Base-by-base conservation (phyloP, 306 rosid genomes). In the Hylodesmum podocarpum region DNA sequence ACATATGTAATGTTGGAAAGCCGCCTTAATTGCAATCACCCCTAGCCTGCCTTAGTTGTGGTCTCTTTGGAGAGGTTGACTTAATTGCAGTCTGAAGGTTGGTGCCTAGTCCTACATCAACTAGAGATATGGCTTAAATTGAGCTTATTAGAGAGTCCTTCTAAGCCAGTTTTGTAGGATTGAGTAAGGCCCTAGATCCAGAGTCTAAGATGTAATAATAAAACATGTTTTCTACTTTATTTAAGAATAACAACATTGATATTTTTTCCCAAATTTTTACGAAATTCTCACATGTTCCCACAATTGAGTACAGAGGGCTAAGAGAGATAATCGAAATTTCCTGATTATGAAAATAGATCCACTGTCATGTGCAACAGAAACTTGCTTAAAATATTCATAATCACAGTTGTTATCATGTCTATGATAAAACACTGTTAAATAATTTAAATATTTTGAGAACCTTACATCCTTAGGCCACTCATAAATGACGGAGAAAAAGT, bases 401-500 rank as follows among this genome's bases (percentile, higher is more conserved):
- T 8, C 75, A 70, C 72, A 75, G 69, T 13, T 70, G 41, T 14
- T 21, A 21, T 6, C 22, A 25, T 11, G 18, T 47, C 64, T 37
- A 64, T 49, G 75, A 79, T 69, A 59, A 81, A 79, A 51, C 66
- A 47, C 27, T 19, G 63, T 65, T 58, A 58, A 66, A 70, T 81
- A 71, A 53, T 85, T 71, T 33, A 73, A 67, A 66, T 72, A 84
- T 51, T 72, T 74, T 77, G 76, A 73, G 83, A 80, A 80, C 19
- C 98, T 92, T 85, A 94, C 98, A 89, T 94, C 98, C 82, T 92
- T 94, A 39, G 97, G 97, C 97, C 98, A 94, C 81, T 94, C 98
- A 72, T 92, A 94, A 75, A 94, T 73, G 3, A 92, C 87, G 2
- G 98, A 90, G 88, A 94, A 94, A 66, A 92, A 94, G 88, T 94